Percentiles rank a stretch among this genome's conserved stretches.
These are phyloP conservation scores for Wallemia ichthyophaga DNA, from an alignment of 1,284 basidiomycete species.

Conservation along the genomic window DNA sequence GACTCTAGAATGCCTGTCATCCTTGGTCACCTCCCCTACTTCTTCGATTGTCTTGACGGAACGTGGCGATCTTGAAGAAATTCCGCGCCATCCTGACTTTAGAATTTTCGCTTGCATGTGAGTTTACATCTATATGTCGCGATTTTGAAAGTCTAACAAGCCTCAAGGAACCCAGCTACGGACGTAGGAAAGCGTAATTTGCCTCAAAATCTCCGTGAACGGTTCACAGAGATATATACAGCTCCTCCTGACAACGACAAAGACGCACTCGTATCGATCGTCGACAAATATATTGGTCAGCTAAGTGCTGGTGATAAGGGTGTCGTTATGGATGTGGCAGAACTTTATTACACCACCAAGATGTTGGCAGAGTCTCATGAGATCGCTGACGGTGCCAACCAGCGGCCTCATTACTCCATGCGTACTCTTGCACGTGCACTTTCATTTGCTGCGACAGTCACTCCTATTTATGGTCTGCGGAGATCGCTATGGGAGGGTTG, in stretches of 20 bases:
- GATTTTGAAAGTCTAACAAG: neutral
- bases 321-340: constrained; percentile 68
- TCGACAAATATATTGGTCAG: constrained; percentile 67
- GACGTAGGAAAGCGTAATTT: constrained; percentile 97
- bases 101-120: constrained; percentile 92
- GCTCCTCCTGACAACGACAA: constrained; percentile 70
- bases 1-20: constrained; percentile 73
- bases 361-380: constrained; percentile 43
- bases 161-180: constrained; percentile 55
- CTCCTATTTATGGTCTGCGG: constrained; percentile 44
- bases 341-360: constrained; percentile 66
- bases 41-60: constrained; percentile 81
- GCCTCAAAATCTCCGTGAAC: constrained; percentile 56
- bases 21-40: constrained; percentile 51
- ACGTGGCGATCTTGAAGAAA: constrained; percentile 64
- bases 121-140: neutral
- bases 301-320: constrained; percentile 55
- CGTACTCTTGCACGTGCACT: constrained; percentile 75
- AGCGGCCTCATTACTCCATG: constrained; percentile 91
- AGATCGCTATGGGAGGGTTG: constrained; percentile 85
- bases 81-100: constrained; percentile 78
- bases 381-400: constrained; percentile 80
- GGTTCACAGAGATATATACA: constrained; percentile 90
- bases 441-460: constrained; percentile 62
- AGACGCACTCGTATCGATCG: constrained; percentile 64